A percentile compares a stretch with the other conserved stretches of the same genome.
These are phyloP conservation scores for Eruca vesicaria DNA, from an alignment of 441 rosid genomes.

Conservation along the genomic window DNA sequence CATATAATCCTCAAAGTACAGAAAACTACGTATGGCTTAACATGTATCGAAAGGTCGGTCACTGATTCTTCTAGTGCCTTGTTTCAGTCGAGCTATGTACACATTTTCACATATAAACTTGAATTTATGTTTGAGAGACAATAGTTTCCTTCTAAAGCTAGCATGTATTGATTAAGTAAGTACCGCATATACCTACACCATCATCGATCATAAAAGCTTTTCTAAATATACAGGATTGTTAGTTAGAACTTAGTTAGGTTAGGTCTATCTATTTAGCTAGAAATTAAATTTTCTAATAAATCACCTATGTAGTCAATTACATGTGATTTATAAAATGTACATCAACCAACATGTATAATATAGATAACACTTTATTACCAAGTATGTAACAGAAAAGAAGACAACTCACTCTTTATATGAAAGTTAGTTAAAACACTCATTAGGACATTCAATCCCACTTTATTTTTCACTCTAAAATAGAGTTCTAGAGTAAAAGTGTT, in stretches of 20 bases:
- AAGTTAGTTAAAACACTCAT: not conserved
- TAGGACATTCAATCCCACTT: no score
- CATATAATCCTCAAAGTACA: not conserved
- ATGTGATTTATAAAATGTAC: slow-evolving; percentile 2
- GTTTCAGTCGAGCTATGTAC: not conserved
- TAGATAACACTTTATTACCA: not conserved
- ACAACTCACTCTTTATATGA: slow-evolving; percentile 3
- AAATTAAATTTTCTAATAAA: not conserved
- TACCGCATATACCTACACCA: slow-evolving; percentile 19
- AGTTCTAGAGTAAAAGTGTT: no score
- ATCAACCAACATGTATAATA: not conserved
- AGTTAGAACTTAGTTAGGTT: slow-evolving; percentile 10
- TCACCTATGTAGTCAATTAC: not conserved
- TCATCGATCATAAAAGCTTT: slow-evolving; percentile 14
- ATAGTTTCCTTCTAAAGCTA: not conserved
- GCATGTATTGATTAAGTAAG: slow-evolving; percentile 5
- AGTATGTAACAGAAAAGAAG: not conserved
- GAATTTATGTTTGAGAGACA: not conserved
- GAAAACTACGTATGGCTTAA: not conserved
- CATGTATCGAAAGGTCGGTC: not conserved
- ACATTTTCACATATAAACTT: not conserved
- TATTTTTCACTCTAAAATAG: no score
- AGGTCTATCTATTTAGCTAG: slow-evolving; percentile 16
- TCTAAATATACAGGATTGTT: slow-evolving; percentile 8
- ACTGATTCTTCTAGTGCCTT: not conserved